Conservation (phyloP, 768 basidiomycete genomes). For the Pholiota conissans region DNA sequence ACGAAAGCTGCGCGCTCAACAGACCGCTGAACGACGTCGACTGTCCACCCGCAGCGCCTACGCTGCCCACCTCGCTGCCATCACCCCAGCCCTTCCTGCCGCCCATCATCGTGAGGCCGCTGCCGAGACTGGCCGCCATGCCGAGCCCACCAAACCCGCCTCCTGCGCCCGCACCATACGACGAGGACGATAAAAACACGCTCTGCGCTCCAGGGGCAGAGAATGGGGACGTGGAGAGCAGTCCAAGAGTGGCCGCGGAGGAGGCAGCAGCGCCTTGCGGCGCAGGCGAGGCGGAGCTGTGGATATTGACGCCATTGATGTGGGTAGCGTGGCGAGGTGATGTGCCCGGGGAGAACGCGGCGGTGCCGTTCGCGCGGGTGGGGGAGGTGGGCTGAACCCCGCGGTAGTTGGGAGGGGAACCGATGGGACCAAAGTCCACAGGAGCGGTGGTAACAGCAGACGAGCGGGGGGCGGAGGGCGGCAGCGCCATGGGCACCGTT, state of each 20-base stretch:
- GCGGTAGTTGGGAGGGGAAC: conserved; percentile 64
- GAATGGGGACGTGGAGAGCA: conserved; percentile 69
- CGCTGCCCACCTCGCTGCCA: conserved; percentile 6
- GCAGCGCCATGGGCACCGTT: conserved; percentile 49
- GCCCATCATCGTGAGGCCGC: conserved; percentile 47
- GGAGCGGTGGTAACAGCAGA: conserved; percentile 37
- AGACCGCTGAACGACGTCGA: conserved; percentile 21
- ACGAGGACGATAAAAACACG: conserved; percentile 45
- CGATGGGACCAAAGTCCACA: conserved; percentile 79
- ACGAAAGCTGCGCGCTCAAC: conserved; percentile 21
- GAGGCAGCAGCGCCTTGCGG: neutral
- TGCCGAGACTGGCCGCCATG: conserved; percentile 65
- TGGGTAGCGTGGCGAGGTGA: conserved; percentile 46
- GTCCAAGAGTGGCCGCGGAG: conserved; percentile 17
- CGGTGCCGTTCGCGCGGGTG: conserved; percentile 33
- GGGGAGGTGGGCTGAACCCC: conserved; percentile 28
- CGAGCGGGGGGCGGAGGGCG: conserved; percentile 56
- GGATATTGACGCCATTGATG: conserved; percentile 32
- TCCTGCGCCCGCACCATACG: neutral
- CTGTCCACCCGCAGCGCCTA: conserved; percentile 8
- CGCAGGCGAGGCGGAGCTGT: conserved; percentile 5
- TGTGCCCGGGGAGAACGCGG: conserved; percentile 52
- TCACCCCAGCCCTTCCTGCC: conserved; percentile 40
- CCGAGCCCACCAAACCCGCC: conserved; percentile 28
- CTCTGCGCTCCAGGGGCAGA: conserved; percentile 70